Evolutionary conservation across 352 stramenopile genomes (phyloP).

Genomic region (Pythium plurisporium): DNA sequence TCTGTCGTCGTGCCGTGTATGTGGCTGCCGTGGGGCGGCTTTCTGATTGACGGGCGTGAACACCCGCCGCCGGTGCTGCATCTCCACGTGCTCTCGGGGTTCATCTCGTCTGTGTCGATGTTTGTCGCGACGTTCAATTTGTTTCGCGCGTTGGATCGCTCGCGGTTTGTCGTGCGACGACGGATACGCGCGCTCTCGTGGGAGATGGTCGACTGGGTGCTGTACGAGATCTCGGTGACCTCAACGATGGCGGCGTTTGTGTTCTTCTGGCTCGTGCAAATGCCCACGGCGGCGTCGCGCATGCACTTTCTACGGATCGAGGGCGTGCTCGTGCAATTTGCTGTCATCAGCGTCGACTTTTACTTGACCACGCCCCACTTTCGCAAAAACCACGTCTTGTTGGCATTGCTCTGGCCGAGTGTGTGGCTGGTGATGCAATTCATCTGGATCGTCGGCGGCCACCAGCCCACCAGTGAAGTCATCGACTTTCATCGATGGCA

Average conservation of each 20-base stretch:
- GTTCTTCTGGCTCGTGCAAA: conserved; percentile 45
- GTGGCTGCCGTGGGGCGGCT: conserved; percentile 42
- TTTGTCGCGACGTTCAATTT: conserved; percentile 55
- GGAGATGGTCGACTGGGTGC: conserved; percentile 66
- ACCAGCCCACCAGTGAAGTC: conserved; percentile 47
- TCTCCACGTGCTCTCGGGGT: conserved; percentile 33
- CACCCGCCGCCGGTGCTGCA: conserved; percentile 50
- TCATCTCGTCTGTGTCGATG: conserved; percentile 51
- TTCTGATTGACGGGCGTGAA: conserved; percentile 36
- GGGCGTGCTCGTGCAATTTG: conserved; percentile 35
- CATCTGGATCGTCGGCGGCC: conserved; percentile 47
- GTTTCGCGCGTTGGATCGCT: conserved; percentile 54
- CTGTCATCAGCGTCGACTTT: conserved; percentile 50
- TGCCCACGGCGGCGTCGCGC: neutral
- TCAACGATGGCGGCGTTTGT: conserved; percentile 38
- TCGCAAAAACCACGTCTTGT: conserved; percentile 55
- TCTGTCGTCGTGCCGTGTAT: conserved; percentile 51
- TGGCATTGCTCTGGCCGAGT: conserved; percentile 52
- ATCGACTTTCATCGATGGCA: conserved; percentile 56
- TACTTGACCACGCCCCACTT: conserved; percentile 58
- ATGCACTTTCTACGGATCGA: conserved; percentile 24
- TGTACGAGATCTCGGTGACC: conserved; percentile 54
- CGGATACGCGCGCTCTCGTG: conserved; percentile 47
- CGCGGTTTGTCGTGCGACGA: conserved; percentile 51
- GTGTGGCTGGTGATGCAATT: conserved; percentile 55